These are phyloP conservation scores for Hymenoscyphus repandus DNA, from an alignment of 2,329 filamentous ascomycete species.

Conservation along the genomic window DNA sequence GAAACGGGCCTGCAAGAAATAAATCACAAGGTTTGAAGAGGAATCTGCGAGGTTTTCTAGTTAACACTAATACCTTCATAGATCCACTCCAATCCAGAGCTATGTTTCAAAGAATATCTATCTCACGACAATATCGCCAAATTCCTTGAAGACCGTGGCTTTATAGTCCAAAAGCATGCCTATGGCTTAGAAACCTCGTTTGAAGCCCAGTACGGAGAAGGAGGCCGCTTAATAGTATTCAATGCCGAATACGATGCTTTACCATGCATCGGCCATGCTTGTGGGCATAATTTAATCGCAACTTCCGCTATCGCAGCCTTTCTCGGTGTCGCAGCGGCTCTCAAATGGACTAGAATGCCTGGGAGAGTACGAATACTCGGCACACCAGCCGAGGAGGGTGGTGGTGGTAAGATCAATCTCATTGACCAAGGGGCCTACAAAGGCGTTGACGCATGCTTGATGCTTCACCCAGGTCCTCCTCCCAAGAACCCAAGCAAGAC, in stretches of 20 bases:
- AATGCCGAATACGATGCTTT: conserved; percentile 45
- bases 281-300: conserved; percentile 40
- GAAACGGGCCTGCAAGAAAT: too few relatives aligned
- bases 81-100: conserved; percentile 45
- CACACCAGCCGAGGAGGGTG: conserved; percentile 27
- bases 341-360: conserved; percentile 18
- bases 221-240: conserved; percentile 38
- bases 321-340: conserved; percentile 29
- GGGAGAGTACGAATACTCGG: conserved; percentile 30
- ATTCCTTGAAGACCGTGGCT: conserved; percentile 40
- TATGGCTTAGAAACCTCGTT: conserved; percentile 50
- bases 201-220: conserved; percentile 37
- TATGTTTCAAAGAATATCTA: conserved; percentile 44
- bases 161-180: conserved; percentile 42
- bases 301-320: conserved; percentile 34
- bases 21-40: too few relatives aligned
- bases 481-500: background rate
- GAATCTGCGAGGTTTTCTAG: too few relatives aligned
- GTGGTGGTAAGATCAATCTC: conserved; percentile 37
- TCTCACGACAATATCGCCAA: conserved; percentile 46
- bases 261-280: conserved; percentile 37
- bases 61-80: conserved; percentile 9
- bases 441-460: conserved; percentile 35
- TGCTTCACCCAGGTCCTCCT: conserved; percentile 31
- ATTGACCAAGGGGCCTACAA: conserved; percentile 40